phyloP scores from a whole-genome alignment of 768 basidiomycete species.

The Boletellus emodensis region DNA sequence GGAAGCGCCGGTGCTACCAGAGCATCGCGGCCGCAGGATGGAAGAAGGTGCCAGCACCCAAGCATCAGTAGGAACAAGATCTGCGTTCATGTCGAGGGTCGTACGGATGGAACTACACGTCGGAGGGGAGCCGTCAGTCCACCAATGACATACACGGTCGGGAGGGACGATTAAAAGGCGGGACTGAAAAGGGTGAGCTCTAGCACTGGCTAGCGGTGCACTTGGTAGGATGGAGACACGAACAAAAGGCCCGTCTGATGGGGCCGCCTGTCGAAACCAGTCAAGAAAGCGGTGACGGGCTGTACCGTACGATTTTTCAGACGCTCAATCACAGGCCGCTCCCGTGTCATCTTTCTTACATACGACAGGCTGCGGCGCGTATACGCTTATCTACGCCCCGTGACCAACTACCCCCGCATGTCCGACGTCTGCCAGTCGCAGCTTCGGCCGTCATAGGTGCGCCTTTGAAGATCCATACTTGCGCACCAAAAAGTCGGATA shows the following conservation, averaged over 20 bases:
- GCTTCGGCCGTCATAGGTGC: neutral
- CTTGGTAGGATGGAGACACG: conserved; percentile 1
- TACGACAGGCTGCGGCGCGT: neutral
- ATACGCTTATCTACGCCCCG: neutral
- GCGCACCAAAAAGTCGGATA: conserved; percentile 23
- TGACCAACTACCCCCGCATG: neutral
- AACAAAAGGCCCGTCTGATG: neutral
- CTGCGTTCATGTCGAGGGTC: neutral
- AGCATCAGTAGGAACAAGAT: neutral
- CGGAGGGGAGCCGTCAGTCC: neutral
- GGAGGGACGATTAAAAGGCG: neutral
- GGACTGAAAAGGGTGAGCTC: conserved; percentile 7
- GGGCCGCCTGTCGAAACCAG: too few relatives aligned
- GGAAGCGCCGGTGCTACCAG: conserved; percentile 5
- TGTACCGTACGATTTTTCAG: neutral
- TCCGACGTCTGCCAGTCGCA: too few relatives aligned
- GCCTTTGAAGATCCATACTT: conserved; percentile 8
- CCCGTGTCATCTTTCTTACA: neutral
- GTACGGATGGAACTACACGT: neutral
- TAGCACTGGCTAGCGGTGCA: conserved; percentile 7
- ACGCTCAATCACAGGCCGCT: neutral
- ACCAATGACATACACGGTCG: neutral
- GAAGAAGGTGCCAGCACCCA: neutral
- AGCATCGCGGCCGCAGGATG: neutral
- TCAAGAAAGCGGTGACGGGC: neutral